These are phyloP conservation scores for Kwoniella sp. DNA, from an alignment of 768 basidiomycete species.

Conservation along the genomic window DNA sequence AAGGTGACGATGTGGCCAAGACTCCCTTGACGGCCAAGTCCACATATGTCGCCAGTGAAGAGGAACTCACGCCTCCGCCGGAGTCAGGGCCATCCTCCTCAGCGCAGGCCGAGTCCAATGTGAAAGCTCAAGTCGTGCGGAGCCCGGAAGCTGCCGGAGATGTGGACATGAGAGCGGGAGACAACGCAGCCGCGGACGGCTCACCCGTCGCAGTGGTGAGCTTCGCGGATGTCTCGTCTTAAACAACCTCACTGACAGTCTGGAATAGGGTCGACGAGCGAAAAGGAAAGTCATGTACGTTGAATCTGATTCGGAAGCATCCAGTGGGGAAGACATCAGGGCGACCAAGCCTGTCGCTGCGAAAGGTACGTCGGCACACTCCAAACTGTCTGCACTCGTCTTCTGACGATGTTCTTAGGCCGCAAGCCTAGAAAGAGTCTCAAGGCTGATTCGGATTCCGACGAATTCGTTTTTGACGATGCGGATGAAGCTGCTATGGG, in stretches of 20 bases:
- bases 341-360: background rate
- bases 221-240: too few relatives aligned
- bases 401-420: constrained; percentile 4
- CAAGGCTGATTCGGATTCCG: constrained; percentile 41
- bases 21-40: background rate
- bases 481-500: constrained; percentile 42
- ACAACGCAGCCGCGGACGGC: constrained; percentile 23
- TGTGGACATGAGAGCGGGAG: constrained; percentile 23
- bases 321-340: constrained; percentile 13
- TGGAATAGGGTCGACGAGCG: constrained; percentile 22
- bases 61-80: constrained; percentile 31
- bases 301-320: constrained; percentile 32
- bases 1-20: constrained; percentile 1
- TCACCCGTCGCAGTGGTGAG: constrained; percentile 35
- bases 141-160: background rate
- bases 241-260: too few relatives aligned
- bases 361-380: constrained; percentile 5
- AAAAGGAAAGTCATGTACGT: constrained; percentile 42
- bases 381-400: background rate
- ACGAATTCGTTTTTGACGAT: constrained; percentile 44
- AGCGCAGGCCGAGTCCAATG: background rate
- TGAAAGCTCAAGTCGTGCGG: constrained; percentile 4
- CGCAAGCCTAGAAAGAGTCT: constrained; percentile 41
- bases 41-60: constrained; percentile 16
- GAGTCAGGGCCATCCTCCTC: constrained; percentile 10